Conservation (phyloP, 192 early-diverging fungal genomes). For the Coemansia sp. region DNA sequence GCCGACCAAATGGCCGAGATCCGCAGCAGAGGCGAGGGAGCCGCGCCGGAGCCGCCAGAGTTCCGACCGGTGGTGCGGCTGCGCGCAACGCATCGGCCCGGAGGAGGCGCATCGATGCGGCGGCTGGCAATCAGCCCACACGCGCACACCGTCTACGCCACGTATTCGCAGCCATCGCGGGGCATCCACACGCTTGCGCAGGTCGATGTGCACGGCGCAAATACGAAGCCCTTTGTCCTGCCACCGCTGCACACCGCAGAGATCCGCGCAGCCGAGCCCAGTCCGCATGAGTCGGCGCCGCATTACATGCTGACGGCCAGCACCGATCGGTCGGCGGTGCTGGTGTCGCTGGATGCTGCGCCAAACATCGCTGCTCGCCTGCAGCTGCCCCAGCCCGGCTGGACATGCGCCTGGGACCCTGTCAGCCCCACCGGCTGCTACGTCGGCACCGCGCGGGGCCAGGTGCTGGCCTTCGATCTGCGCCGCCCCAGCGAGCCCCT, state of each 20-base stretch:
- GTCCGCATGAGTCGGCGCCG: conserved; percentile 18
- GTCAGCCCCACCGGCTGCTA: conserved; percentile 16
- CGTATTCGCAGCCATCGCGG: conserved; percentile 4
- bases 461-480: conserved; percentile 34
- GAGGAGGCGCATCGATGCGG: conserved; percentile 12
- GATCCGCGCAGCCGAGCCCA: conserved; percentile 35
- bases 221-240: conserved; percentile 4
- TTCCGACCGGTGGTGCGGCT: conserved; percentile 16
- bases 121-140: conserved; percentile 26
- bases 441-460: conserved; percentile 16
- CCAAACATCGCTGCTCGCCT: conserved; percentile 19
- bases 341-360: conserved; percentile 14
- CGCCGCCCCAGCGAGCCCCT: conserved; percentile 8
- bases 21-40: not conserved
- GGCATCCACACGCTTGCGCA: conserved; percentile 23
- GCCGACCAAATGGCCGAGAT: not conserved
- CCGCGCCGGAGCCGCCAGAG: not conserved
- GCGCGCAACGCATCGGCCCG: conserved; percentile 15
- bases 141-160: conserved; percentile 27
- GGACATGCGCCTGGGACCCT: conserved; percentile 48
- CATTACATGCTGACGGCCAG: conserved; percentile 45
- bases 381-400: conserved; percentile 13
- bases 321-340: conserved; percentile 34
- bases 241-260: conserved; percentile 25
- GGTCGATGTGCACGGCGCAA: conserved; percentile 15